phyloP scores from a whole-genome alignment of 1,284 basidiomycete genomes.

The Coniferiporia weirii region DNA sequence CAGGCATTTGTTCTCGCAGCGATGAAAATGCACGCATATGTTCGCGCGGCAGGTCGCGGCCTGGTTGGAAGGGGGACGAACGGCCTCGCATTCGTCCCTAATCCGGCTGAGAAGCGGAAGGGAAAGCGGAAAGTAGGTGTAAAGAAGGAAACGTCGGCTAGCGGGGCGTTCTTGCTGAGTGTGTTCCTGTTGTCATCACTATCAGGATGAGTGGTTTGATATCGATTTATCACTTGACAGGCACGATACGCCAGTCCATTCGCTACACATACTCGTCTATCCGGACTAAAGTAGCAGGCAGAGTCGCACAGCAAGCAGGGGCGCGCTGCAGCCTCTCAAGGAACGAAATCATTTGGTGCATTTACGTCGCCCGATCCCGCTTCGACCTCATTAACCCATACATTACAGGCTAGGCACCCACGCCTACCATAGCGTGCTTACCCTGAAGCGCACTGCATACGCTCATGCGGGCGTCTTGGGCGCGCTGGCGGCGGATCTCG shows the following conservation, averaged over 20 bases:
- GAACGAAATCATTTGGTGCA: constrained; percentile 59
- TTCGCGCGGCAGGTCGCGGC: constrained; percentile 54
- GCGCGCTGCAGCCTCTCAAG: constrained; percentile 42
- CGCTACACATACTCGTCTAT: constrained; percentile 50
- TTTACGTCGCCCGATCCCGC: neutral
- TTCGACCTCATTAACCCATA: neutral
- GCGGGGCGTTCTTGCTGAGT: neutral
- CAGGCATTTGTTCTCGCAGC: constrained; percentile 82
- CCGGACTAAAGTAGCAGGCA: constrained; percentile 41
- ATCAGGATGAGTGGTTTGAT: neutral
- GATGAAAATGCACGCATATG: constrained; percentile 85
- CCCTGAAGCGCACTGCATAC: constrained; percentile 49
- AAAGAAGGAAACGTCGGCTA: neutral
- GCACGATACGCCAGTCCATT: constrained; percentile 54
- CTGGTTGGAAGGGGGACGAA: constrained; percentile 24
- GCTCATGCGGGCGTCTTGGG: constrained; percentile 35
- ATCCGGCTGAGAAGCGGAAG: neutral
- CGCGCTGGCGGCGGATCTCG: constrained; percentile 46
- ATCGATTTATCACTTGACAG: constrained; percentile 29
- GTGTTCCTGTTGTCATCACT: neutral
- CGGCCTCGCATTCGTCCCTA: constrained; percentile 44
- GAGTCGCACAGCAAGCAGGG: constrained; percentile 35
- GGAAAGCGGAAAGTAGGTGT: neutral
- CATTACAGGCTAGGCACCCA: constrained; percentile 68
- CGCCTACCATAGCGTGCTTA: constrained; percentile 67